Evolutionary conservation across 768 basidiomycete species (phyloP).

Genomic region (Xerocomus spinulosus): DNA sequence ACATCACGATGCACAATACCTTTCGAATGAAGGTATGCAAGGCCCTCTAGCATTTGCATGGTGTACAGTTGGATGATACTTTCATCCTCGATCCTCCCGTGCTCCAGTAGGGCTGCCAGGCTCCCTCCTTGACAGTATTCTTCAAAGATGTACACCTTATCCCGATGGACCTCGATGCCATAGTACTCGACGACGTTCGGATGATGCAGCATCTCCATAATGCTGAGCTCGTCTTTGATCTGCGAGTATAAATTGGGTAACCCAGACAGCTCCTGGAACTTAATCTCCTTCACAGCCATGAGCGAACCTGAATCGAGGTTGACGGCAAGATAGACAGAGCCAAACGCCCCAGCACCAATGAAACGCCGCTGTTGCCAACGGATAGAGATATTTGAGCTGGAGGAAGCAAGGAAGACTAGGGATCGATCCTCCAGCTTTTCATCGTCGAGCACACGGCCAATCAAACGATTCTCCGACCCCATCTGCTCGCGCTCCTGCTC

Average conservation of each 20-base stretch:
- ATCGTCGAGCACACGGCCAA: constrained; percentile 92
- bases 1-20: constrained; percentile 95
- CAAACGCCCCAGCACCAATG: constrained; percentile 98
- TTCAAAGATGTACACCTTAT: constrained; percentile 98
- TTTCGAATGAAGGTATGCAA: constrained; percentile 89
- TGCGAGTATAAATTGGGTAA: constrained; percentile 85
- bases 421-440: constrained; percentile 93
- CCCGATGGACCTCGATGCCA: constrained; percentile 97
- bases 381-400: constrained; percentile 92
- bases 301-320: constrained; percentile 93
- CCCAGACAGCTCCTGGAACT: constrained; percentile 89
- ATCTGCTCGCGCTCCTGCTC: constrained; percentile 60
- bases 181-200: constrained; percentile 98
- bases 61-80: constrained; percentile 93
- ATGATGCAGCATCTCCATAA: constrained; percentile 98
- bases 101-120: constrained; percentile 80
- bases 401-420: constrained; percentile 89
- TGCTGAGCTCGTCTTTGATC: constrained; percentile 91
- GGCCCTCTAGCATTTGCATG: constrained; percentile 93
- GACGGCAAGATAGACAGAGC: constrained; percentile 98
- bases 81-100: constrained; percentile 95
- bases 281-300: constrained; percentile 99
- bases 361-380: constrained; percentile 98
- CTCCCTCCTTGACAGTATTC: constrained; percentile 98
- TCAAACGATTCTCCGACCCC: constrained; percentile 64